Evolutionary conservation across 345 rosid species (phyloP).

Genomic region (Acer negundo): DNA sequence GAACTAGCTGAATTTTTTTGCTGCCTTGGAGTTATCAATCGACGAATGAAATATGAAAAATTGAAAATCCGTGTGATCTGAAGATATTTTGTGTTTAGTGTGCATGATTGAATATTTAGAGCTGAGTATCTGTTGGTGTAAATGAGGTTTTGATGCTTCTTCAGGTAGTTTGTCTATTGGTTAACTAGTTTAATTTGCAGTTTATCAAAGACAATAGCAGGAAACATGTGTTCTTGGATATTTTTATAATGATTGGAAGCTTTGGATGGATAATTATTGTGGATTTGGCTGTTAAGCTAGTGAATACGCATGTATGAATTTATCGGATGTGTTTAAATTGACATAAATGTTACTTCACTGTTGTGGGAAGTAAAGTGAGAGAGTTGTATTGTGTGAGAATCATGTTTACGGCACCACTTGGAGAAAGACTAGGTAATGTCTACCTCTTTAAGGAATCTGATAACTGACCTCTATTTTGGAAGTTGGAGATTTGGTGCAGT

Average conservation of each 20-base stretch:
- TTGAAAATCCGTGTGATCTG: conserved; percentile 18
- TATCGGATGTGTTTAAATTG: background rate
- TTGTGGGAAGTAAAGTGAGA: background rate
- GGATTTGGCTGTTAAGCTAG: background rate
- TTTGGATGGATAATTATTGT: background rate
- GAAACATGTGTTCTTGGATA: background rate
- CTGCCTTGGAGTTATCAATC: background rate
- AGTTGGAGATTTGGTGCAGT: background rate
- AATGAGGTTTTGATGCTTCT: background rate
- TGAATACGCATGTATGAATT: background rate
- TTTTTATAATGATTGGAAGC: background rate
- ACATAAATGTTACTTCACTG: background rate
- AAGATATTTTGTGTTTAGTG: background rate
- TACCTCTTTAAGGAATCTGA: background rate
- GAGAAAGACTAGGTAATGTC: background rate
- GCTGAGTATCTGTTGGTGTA: background rate
- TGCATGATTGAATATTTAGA: background rate
- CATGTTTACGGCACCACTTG: background rate
- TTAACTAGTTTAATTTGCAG: background rate
- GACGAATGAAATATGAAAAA: background rate
- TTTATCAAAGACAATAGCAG: background rate
- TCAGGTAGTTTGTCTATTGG: conserved; percentile 14
- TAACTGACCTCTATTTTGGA: background rate
- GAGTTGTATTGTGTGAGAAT: background rate
- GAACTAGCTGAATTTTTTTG: conserved; percentile 8